phyloP scores from a whole-genome alignment of 805 yeast species.

The Pichia exigua region DNA sequence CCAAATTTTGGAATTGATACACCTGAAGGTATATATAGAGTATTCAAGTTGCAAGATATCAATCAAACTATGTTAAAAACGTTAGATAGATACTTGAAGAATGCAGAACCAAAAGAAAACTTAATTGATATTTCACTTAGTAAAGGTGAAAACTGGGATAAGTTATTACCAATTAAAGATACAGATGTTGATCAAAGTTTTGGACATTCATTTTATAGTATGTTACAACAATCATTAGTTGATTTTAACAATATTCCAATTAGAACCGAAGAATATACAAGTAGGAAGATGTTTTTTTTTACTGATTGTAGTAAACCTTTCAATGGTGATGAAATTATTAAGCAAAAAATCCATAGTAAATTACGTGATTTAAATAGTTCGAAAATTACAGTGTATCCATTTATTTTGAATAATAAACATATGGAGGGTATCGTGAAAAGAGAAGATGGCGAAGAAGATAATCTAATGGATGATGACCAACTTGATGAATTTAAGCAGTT shows the following conservation, averaged over 20 bases:
- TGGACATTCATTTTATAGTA: slow-evolving; percentile 31
- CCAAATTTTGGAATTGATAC: slow-evolving; percentile 9
- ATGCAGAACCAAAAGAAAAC: slow-evolving; percentile 16
- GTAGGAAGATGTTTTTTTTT: slow-evolving; percentile 57
- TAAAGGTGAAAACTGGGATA: slow-evolving; percentile 9
- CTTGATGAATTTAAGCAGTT: slow-evolving; percentile 5
- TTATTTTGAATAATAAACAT: slow-evolving; percentile 37
- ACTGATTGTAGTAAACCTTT: slow-evolving; percentile 72
- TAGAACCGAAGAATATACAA: slow-evolving; percentile 39
- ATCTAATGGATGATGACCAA: slow-evolving; percentile 8
- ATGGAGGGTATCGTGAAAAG: slow-evolving; percentile 31
- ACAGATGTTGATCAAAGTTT: slow-evolving; percentile 17
- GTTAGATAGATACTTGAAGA: slow-evolving; percentile 44
- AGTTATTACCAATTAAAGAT: slow-evolving; percentile 25
- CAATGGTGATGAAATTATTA: slow-evolving; percentile 32
- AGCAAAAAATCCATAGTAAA: slow-evolving; percentile 45
- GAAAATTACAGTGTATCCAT: slow-evolving; percentile 51
- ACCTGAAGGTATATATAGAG: slow-evolving; percentile 36
- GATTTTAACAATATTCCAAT: slow-evolving; percentile 39
- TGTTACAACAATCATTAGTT: slow-evolving; percentile 46
- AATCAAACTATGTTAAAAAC: slow-evolving; percentile 50
- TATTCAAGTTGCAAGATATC: slow-evolving; percentile 48
- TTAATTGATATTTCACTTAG: slow-evolving; percentile 3
- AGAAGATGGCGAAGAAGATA: slow-evolving; percentile 32
- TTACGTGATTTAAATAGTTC: slow-evolving; percentile 53